Conservation (phyloP, 1,284 basidiomycete genomes). For the Ustilago hordei region DNA sequence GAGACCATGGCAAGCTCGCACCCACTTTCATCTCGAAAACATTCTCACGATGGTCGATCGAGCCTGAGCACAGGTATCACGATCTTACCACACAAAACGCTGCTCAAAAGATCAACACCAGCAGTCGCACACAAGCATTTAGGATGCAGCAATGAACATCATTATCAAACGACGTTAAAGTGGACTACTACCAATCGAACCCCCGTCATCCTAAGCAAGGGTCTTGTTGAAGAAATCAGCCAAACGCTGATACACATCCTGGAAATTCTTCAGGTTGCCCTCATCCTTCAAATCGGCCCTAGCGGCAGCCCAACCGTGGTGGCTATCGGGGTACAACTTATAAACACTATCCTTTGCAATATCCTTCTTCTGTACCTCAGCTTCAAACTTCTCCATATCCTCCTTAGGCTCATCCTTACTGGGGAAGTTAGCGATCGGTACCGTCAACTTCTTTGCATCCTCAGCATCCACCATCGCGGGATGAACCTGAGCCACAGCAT, state of each 20-base stretch:
- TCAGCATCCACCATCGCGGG: constrained; percentile 74
- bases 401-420: constrained; percentile 75
- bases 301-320: constrained; percentile 80
- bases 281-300: constrained; percentile 76
- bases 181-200: not conserved
- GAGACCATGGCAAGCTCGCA: not conserved
- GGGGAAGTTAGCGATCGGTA: constrained; percentile 76
- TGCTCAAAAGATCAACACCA: not conserved
- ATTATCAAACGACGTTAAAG: not conserved
- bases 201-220: constrained; percentile 22
- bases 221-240: constrained; percentile 57
- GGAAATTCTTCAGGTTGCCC: constrained; percentile 77
- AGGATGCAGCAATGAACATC: not conserved
- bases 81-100: not conserved
- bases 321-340: constrained; percentile 72
- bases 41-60: not conserved
- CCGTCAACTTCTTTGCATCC: constrained; percentile 74
- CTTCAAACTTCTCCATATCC: constrained; percentile 73
- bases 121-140: not conserved
- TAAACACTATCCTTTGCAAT: constrained; percentile 74
- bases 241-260: constrained; percentile 75
- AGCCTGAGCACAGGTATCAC: not conserved
- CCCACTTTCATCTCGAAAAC: not conserved
- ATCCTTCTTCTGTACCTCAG: constrained; percentile 69
- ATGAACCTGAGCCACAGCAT: constrained; percentile 56